Evolutionary conservation across 768 basidiomycete species (phyloP).

Genomic region (Neoboletus brunneissimus): DNA sequence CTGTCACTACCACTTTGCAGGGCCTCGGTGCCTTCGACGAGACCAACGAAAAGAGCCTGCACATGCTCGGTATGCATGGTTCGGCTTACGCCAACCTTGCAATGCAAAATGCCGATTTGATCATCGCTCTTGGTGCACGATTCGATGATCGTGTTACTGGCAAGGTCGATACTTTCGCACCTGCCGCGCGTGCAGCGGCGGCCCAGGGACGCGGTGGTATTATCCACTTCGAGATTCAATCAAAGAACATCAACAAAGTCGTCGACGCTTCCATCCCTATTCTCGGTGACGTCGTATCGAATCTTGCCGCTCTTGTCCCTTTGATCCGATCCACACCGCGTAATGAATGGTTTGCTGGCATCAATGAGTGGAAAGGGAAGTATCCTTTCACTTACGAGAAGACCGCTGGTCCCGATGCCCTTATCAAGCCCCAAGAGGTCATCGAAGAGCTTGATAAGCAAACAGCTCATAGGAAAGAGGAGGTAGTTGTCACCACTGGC

Average conservation of each 20-base stretch:
- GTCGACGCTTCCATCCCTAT: slow-evolving; percentile 92
- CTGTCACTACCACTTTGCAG: slow-evolving; percentile 94
- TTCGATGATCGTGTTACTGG: slow-evolving; percentile 99
- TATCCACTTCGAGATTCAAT: slow-evolving; percentile 98
- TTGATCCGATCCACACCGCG: slow-evolving; percentile 64
- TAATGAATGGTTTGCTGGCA: slow-evolving; percentile 77
- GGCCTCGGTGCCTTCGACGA: slow-evolving; percentile 97
- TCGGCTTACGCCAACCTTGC: slow-evolving; percentile 96
- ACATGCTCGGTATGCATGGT: slow-evolving; percentile 99
- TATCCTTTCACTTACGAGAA: slow-evolving; percentile 90
- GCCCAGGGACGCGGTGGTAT: slow-evolving; percentile 87
- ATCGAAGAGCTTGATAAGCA: slow-evolving; percentile 88
- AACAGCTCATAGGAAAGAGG: slow-evolving; percentile 76
- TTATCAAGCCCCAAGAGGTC: slow-evolving; percentile 96
- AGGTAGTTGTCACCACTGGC: slow-evolving; percentile 87
- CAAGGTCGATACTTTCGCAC: slow-evolving; percentile 85
- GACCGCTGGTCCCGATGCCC: slow-evolving; percentile 51
- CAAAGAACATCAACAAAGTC: slow-evolving; percentile 99
- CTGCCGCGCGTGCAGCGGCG: slow-evolving; percentile 85
- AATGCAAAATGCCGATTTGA: slow-evolving; percentile 96
- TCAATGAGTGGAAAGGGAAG: slow-evolving; percentile 77
- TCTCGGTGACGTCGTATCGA: slow-evolving; percentile 88
- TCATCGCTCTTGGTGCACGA: slow-evolving; percentile 93
- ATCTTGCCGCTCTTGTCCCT: slow-evolving; percentile 79
- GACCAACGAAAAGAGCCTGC: slow-evolving; percentile 76